Evolutionary conservation across 441 rosid genomes (phyloP).

Genomic region (Omphalea diandra): DNA sequence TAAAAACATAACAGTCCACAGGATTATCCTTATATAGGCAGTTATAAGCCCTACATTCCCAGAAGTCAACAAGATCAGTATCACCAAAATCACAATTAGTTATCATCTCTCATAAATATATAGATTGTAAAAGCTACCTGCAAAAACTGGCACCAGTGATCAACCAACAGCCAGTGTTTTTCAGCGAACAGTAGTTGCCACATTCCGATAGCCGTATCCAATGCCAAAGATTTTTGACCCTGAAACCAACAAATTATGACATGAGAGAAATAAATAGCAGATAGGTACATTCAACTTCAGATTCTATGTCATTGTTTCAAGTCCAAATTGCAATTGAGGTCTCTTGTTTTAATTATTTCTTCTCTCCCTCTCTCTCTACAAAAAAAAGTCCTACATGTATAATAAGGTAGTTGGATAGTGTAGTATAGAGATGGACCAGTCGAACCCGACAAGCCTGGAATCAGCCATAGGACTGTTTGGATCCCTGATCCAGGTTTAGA

Average conservation of each 20-base stretch:
- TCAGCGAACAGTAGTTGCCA: conserved; percentile 95
- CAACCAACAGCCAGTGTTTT: conserved; percentile 77
- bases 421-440: no score
- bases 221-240: conserved; percentile 97
- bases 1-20: not conserved
- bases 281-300: not conserved
- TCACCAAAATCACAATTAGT: not conserved
- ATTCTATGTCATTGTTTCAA: no score
- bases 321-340: no score
- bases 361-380: no score
- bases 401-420: no score
- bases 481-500: no score
- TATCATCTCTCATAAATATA: not conserved
- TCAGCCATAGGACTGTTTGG: no score
- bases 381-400: no score
- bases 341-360: no score
- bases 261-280: no score
- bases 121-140: conserved; percentile 50
- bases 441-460: no score
- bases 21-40: not conserved
- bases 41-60: not conserved
- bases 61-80: not conserved
- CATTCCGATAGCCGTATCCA: conserved; percentile 97
- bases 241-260: conserved; percentile 36
- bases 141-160: conserved; percentile 95